Conservation (phyloP, 306 rosid genomes). For the Senna siamea region DNA sequence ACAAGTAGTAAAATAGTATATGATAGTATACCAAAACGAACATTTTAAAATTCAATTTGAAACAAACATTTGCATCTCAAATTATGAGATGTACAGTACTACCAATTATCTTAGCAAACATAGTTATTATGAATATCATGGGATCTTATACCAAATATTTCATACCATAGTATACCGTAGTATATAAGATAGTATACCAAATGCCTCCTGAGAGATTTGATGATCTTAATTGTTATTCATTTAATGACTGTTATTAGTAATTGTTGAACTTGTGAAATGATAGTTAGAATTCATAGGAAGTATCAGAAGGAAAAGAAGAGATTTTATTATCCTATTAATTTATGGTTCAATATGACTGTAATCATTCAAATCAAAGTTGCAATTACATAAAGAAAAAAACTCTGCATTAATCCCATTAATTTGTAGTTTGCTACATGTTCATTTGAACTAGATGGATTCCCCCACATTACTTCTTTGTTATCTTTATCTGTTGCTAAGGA, state of each 20-base stretch:
- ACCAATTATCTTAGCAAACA: no score
- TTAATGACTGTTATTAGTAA: neutral
- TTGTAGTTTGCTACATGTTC: neutral
- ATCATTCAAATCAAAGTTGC: neutral
- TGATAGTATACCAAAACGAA: no score
- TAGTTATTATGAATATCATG: no score
- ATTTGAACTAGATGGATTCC: constrained; percentile 1
- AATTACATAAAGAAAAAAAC: neutral
- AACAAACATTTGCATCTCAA: no score
- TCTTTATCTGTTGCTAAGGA: constrained; percentile 37
- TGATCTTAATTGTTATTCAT: neutral
- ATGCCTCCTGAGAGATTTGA: neutral
- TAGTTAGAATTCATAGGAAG: neutral
- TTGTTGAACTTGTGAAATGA: neutral
- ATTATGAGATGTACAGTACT: no score
- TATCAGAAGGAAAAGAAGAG: neutral
- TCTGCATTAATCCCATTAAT: neutral
- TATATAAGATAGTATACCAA: no score
- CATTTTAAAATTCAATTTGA: no score
- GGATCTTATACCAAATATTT: no score
- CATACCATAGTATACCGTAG: no score
- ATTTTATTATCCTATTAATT: neutral
- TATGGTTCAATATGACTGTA: neutral
- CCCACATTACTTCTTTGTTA: neutral
- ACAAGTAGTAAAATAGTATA: no score